phyloP scores from a whole-genome alignment of 176 grass and related monocot species.

The Pontederia crassipes region DNA sequence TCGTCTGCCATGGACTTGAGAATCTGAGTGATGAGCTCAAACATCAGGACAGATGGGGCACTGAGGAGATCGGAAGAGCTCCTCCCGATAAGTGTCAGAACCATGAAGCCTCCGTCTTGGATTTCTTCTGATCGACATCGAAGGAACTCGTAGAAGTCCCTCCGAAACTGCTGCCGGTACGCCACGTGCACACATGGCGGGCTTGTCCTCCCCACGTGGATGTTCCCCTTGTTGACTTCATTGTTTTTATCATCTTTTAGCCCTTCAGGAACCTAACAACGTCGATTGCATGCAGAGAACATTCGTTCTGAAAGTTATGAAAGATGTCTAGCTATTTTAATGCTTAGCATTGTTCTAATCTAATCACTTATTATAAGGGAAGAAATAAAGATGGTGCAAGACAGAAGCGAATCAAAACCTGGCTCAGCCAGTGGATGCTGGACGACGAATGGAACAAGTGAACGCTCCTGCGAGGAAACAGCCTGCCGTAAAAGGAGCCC shows the following conservation, averaged over 20 bases:
- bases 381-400: not conserved
- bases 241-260: not conserved
- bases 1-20: conserved; percentile 14
- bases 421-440: conserved; percentile 32
- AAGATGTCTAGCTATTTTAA: not conserved
- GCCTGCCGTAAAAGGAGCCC: conserved; percentile 27
- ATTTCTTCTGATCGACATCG: conserved; percentile 28
- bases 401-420: conserved; percentile 9
- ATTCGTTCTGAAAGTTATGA: not conserved
- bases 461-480: conserved; percentile 32
- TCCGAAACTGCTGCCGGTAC: conserved; percentile 24
- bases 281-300: not conserved
- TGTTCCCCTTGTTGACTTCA: conserved; percentile 26
- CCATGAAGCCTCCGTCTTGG: conserved; percentile 17
- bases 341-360: not conserved
- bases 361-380: not conserved
- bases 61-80: not conserved
- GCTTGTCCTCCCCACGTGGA: conserved; percentile 23
- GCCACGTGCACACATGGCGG: conserved; percentile 6
- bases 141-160: conserved; percentile 35
- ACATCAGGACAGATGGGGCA: not conserved
- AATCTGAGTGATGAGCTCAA: conserved; percentile 2
- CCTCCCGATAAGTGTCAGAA: conserved; percentile 30
- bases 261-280: conserved; percentile 17
- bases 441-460: conserved; percentile 44